A percentile compares a stretch with the other conserved stretches of the same genome.
phyloP scores from a whole-genome alignment of 257 asterid species.

The Ophiorrhiza pumila region DNA sequence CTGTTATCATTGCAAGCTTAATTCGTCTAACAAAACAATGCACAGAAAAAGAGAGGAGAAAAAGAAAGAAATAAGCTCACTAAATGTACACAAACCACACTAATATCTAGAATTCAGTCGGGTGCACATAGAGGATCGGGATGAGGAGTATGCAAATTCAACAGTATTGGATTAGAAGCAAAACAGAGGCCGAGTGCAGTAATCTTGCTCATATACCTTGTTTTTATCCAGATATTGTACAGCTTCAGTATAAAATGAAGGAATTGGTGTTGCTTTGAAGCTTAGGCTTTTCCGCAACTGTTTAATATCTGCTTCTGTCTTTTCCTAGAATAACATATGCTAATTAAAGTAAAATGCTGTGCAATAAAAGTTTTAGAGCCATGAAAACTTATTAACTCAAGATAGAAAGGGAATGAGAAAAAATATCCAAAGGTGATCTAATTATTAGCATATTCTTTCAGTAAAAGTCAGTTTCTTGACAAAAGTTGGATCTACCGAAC shows the following conservation, averaged over 20 bases:
- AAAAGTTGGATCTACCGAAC: background rate
- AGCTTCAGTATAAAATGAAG: conserved; percentile 52
- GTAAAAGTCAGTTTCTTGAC: background rate
- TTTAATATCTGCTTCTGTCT: conserved; percentile 51
- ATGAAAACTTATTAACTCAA: background rate
- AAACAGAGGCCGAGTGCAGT: background rate
- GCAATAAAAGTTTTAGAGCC: background rate
- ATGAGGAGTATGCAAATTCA: background rate
- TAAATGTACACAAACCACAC: background rate
- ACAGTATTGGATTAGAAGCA: background rate
- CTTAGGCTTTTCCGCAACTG: conserved; percentile 54
- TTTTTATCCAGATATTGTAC: conserved; percentile 30
- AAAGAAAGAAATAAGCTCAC: background rate
- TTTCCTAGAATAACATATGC: conserved; percentile 42
- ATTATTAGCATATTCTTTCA: background rate
- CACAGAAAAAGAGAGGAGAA: background rate
- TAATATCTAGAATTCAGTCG: background rate
- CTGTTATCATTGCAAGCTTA: background rate
- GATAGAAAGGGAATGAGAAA: background rate
- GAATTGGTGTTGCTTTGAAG: conserved; percentile 79
- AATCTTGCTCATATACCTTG: conserved; percentile 39
- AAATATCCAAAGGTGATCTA: background rate
- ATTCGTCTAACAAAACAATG: background rate
- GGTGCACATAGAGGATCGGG: background rate
- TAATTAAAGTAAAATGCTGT: conserved; percentile 1